These are phyloP conservation scores for Cystobasidium pallidum DNA, from an alignment of 1,284 basidiomycete species.

Conservation along the genomic window DNA sequence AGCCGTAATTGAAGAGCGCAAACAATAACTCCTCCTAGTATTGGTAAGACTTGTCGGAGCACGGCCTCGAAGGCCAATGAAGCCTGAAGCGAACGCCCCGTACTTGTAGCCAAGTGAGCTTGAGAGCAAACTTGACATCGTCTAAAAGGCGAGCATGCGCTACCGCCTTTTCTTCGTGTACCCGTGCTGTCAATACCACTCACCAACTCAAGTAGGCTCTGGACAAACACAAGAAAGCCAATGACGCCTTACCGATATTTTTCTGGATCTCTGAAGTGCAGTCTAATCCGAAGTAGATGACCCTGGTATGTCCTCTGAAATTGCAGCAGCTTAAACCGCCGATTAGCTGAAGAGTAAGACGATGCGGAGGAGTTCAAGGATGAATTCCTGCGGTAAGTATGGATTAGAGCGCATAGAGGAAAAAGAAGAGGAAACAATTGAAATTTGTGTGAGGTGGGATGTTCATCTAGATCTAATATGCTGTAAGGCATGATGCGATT, in stretches of 20 bases:
- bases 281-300: constrained; percentile 1
- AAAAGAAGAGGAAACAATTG: neutral
- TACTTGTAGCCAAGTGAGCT: neutral
- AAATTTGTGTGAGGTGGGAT: neutral
- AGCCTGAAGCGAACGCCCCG: neutral
- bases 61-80: neutral
- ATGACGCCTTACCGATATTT: constrained; percentile 11
- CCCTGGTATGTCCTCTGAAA: constrained; percentile 25
- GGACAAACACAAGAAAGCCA: neutral
- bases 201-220: constrained; percentile 1
- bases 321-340: neutral
- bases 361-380: neutral
- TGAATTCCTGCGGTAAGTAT: neutral
- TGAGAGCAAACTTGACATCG: too few relatives aligned
- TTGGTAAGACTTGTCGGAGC: constrained; percentile 12
- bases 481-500: neutral
- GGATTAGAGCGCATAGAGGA: neutral
- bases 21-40: constrained; percentile 26
- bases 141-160: neutral
- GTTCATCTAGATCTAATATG: constrained; percentile 10
- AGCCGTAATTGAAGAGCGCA: constrained; percentile 19
- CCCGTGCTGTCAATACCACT: neutral
- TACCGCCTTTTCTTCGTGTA: constrained; percentile 6
- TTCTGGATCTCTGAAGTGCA: neutral
- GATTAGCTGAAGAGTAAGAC: constrained; percentile 13